phyloP scores from a whole-genome alignment of 139 green algal species.

The Haematococcus sp. region DNA sequence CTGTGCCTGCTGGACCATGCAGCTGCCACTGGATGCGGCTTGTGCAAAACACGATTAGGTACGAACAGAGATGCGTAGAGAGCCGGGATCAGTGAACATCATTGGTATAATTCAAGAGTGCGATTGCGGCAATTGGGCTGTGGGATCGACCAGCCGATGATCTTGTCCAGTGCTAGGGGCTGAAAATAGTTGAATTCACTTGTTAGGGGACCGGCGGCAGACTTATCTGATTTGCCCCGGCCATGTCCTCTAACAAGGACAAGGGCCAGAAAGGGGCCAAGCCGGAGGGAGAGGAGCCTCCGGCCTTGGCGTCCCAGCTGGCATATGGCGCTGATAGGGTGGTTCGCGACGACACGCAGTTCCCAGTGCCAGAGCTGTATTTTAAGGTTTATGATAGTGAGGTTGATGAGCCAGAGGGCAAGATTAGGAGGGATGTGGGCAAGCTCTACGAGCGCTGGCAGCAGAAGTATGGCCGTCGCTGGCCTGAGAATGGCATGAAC shows the following conservation, averaged over 20 bases:
- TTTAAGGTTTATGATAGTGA: constrained; percentile 60
- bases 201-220: too few species aligned
- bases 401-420: constrained; percentile 50
- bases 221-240: too few species aligned
- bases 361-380: constrained; percentile 49
- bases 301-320: not conserved
- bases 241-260: not conserved
- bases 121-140: too few species aligned
- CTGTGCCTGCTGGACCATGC: too few species aligned
- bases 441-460: constrained; percentile 57
- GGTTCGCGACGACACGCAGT: constrained; percentile 25
- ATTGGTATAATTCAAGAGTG: too few species aligned
- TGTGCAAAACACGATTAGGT: too few species aligned
- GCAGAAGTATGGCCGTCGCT: constrained; percentile 52
- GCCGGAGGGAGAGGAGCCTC: not conserved
- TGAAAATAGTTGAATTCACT: too few species aligned
- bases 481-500: constrained; percentile 59
- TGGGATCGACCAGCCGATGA: too few species aligned
- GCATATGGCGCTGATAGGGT: not conserved
- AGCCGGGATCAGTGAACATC: too few species aligned
- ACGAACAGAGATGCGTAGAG: too few species aligned
- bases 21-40: too few species aligned
- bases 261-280: not conserved
- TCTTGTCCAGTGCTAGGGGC: too few species aligned
- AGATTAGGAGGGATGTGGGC: constrained; percentile 51